Percentiles rank a stretch among this genome's conserved stretches.
phyloP scores from a whole-genome alignment of 1,284 basidiomycete genomes.

The Somion occarium region DNA sequence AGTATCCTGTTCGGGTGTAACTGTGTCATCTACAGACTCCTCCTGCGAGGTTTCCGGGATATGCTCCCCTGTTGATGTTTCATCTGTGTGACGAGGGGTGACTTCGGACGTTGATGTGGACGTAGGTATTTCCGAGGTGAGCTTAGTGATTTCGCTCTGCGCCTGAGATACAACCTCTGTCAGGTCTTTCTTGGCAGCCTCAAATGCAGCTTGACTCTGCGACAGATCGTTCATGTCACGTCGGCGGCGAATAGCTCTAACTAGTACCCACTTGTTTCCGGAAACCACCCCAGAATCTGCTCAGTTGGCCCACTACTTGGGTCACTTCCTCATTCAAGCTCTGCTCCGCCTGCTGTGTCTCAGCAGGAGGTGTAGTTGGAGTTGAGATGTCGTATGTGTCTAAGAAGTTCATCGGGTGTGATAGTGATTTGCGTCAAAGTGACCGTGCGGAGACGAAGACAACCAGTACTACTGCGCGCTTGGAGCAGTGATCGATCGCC shows the following conservation, averaged over 20 bases:
- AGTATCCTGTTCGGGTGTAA: not conserved
- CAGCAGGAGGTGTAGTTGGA: constrained; percentile 39
- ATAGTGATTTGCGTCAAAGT: not conserved
- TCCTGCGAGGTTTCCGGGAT: constrained; percentile 6
- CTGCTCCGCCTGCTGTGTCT: constrained; percentile 39
- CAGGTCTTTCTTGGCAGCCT: constrained; percentile 74
- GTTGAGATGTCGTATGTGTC: constrained; percentile 59
- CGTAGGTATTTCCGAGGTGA: constrained; percentile 36
- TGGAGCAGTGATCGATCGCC: not conserved
- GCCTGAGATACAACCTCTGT: constrained; percentile 76
- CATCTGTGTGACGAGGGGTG: constrained; percentile 12
- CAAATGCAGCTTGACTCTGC: constrained; percentile 73
- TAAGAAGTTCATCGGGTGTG: constrained; percentile 60
- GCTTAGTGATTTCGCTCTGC: constrained; percentile 72
- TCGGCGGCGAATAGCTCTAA: no score
- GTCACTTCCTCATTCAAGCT: constrained; percentile 82
- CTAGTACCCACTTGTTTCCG: constrained; percentile 75
- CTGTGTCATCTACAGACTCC: constrained; percentile 4
- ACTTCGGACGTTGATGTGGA: constrained; percentile 25
- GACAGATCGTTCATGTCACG: no score
- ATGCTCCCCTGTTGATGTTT: constrained; percentile 8
- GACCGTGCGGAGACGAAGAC: not conserved
- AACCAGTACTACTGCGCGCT: not conserved
- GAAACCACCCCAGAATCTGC: constrained; percentile 85
- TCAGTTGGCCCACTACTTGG: constrained; percentile 82